Conservation (phyloP, 2,329 filamentous ascomycete genomes). For the Calonectria pseudoturangicola region DNA sequence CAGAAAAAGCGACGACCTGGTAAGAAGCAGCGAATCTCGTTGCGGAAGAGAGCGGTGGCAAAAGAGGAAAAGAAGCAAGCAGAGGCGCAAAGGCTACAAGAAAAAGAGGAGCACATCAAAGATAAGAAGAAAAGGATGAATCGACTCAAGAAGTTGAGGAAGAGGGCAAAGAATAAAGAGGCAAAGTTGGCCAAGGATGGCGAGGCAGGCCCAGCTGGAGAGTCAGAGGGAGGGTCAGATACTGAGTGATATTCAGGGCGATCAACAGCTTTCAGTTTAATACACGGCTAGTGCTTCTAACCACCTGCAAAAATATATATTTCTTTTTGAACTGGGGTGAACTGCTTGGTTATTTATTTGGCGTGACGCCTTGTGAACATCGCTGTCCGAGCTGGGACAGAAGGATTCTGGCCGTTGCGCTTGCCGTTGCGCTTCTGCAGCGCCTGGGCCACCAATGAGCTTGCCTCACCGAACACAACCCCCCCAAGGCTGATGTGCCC, state of each 20-base stretch:
- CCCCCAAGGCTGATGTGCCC: slow-evolving; percentile 46
- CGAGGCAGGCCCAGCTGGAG: slow-evolving; percentile 50
- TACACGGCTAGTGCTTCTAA: background rate
- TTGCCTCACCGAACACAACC: slow-evolving; percentile 39
- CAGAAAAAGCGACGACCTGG: slow-evolving; percentile 68
- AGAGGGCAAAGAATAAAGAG: slow-evolving; percentile 74
- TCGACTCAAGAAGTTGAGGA: slow-evolving; percentile 75
- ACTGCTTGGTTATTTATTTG: background rate
- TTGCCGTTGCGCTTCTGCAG: slow-evolving; percentile 32
- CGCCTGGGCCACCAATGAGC: slow-evolving; percentile 50
- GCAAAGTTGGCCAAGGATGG: slow-evolving; percentile 63
- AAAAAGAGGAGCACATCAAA: slow-evolving; percentile 74
- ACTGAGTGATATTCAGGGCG: slow-evolving; percentile 36
- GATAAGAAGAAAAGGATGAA: slow-evolving; percentile 80
- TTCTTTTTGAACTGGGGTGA: background rate
- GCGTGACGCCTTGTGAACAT: background rate
- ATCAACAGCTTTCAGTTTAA: background rate
- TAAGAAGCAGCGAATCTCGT: slow-evolving; percentile 75
- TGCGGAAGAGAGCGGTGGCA: slow-evolving; percentile 67
- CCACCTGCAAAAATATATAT: background rate
- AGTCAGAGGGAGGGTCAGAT: slow-evolving; percentile 45
- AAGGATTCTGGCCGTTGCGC: slow-evolving; percentile 27
- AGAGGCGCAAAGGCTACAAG: slow-evolving; percentile 61
- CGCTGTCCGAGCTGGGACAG: slow-evolving; percentile 25
- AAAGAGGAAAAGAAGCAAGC: slow-evolving; percentile 63